Evolutionary conservation across 352 stramenopile genomes (phyloP), one percentile per base, ranked within the genome.

Genomic region (Phytophthora quininea): DNA sequence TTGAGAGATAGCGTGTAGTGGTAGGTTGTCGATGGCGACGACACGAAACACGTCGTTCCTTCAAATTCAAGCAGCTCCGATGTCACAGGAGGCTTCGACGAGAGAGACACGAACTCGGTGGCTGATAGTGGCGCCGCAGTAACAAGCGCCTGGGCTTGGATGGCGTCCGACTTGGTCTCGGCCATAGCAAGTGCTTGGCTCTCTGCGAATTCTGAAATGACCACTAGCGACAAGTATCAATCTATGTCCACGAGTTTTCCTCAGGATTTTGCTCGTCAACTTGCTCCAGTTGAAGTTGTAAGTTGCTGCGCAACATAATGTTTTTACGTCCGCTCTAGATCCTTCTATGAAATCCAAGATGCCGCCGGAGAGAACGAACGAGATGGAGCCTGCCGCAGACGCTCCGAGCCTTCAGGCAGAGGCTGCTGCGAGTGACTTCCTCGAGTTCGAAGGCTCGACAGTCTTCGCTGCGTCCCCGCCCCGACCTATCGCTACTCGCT

Each of bases 401-500:
- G 5, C 40, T 47, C 9, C 40, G 40, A 47, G 40, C 15, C 40
- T 24, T 24, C 19, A 24, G 19, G 19, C 19, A 24, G 19, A 24
- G 19, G 19, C 19, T 24, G 19, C 19, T 24, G 19, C 19, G 19
- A 24, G 19, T 47, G 8, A 40, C 6, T 40, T 40, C 19, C 9
- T 47, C 40, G 12, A 47, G 15, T 47, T 47, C 15, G 40, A 47
- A 4, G 40, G 15, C 40, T 24, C 6, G 9, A 47, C 15, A 47
- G 4, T 14, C 12, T 47, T 47, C 40, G 40, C 40, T 47, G 40
- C 40, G 5, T 24, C 40, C 12, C 15, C 12, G 40, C 40, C 12
- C 9, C 40, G 30, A 33, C 43, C 4, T 53, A 54, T 53, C 54
- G 35, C 30, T 54, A 54, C 15, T 33, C 33, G 19, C 43, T 62